Base-by-base conservation (phyloP, 2,329 filamentous ascomycete species). In the Xylariales sp. region DNA sequence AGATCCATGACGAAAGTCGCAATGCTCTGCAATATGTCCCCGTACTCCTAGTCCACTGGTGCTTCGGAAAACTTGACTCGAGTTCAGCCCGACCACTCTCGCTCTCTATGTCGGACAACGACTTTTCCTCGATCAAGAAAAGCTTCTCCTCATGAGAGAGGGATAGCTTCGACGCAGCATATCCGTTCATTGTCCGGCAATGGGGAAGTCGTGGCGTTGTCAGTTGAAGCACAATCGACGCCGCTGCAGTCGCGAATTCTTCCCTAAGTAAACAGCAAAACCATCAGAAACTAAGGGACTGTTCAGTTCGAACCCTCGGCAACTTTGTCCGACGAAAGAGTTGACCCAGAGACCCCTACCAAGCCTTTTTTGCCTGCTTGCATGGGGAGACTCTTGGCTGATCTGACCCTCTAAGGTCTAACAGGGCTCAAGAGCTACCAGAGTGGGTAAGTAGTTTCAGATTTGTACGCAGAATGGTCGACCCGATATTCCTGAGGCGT, bases 91-190 rank as follows among this genome's bases (percentile, higher is more conserved):
- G 56, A 42, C 62, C 63, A 45, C 55, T 52, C 35, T 60, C 69
- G 51, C 66, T 70, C 37, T 73, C 70, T 31, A 59, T 51, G 39
- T 75, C 70, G 10, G 68, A 69, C 15, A 61, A 40, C 12, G 60
- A 58, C 45, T 62, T 65, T 39, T 71, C 65, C n/a, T 73, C 66
- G 22, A 73, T 55, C 24, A 74, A 58, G 11, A 59, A 58, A 41
- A 66, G 55, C 50, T 66, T 70, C 59, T 74, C 71, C 55, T 73
- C 67, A 38, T 63, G 54, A 38, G 59, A 59, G 46, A 61, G 56
- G 24, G 60, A 58, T 45, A 56, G 52, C 37, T 53, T 58, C n/a
- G 57, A 59, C 16, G 56, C 46, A 43, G 59, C 59, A 52, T 63
- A 58, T 44, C 58, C 59, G 49, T 61, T 63, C 70, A 73, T 73